Conservation (phyloP, 345 rosid genomes). For the Euphorbia pulcherrima region DNA sequence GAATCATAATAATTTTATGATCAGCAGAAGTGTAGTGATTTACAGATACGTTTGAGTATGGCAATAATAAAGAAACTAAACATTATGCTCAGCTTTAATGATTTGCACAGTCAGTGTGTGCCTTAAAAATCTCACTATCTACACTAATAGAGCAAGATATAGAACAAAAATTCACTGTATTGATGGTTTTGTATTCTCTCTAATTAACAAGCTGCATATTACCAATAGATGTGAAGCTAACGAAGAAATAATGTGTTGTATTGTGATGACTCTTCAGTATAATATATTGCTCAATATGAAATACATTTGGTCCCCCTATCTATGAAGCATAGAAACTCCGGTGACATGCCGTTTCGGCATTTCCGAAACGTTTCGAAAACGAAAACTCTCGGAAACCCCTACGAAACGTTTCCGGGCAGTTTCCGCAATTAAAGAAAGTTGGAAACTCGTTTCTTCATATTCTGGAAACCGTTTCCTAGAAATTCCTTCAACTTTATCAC, state of each 20-base stretch:
- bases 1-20: background rate
- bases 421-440: too few species aligned
- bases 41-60: background rate
- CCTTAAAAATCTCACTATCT: background rate
- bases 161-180: background rate
- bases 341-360: too few species aligned
- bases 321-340: too few species aligned
- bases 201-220: background rate
- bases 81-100: too few species aligned
- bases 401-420: too few species aligned
- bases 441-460: too few species aligned
- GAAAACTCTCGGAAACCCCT: too few species aligned
- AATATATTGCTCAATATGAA: conserved; percentile 4
- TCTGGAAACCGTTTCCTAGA: too few species aligned
- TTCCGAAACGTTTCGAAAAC: too few species aligned
- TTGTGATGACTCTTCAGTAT: background rate
- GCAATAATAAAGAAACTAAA: background rate
- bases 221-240: background rate
- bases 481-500: too few species aligned
- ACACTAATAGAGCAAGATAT: background rate
- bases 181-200: background rate
- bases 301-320: too few species aligned
- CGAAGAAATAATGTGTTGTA: background rate
- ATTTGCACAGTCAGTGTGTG: background rate
- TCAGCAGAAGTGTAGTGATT: background rate